Evolutionary conservation across 768 basidiomycete genomes (phyloP), one percentile per base, ranked within the genome.

Genomic region (Porphyrellus cyaneotinctus): DNA sequence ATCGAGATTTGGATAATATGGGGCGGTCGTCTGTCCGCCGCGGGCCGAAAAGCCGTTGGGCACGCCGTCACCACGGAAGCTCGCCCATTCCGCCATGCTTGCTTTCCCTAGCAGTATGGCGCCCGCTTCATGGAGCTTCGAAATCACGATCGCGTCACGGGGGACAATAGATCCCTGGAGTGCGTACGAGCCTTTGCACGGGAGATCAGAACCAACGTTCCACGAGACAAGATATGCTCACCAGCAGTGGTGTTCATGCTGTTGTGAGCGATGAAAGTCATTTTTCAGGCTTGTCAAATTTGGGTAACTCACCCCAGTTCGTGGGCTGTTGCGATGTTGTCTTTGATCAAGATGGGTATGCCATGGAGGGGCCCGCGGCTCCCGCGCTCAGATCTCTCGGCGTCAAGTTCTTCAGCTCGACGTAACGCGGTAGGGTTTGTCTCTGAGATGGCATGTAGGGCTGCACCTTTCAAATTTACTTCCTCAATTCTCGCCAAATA

Each of bases 401-500:
- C 41, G 44, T 84, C 83, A 20, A 82, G 65, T 0, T 64, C 70
- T 2, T 75, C 79, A 13, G 85, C 85, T 57, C 78, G 73, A 14
- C 48, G 58, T 11, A 85, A 68, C 3, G 83, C 83, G 8, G 72
- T 74, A 0, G 79, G 74, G 43, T 82, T 87, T 1, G 70, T 68
- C 51, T 87, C 85, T 14, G 84, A 67, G 6, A 87, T 75, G 1
- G 84, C 84, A 11, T 75, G 79, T 10, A 87, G 67, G 39, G 66
- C 67, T 12, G 83, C 78, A 2, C 84, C 83, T 51, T 80, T 70
- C 17, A 78, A 58, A 58, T 87, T 86, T n/a, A 87, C 85, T 60
- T 87, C 80, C 5, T 84, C 80, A 23, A 86, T 85, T 2, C 85
- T 75, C 12, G 79, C 78, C 57, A 86, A 72, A 63, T 87, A 87